Conservation (phyloP, 2,329 filamentous ascomycete species). For the Penicillium sumatraense region DNA sequence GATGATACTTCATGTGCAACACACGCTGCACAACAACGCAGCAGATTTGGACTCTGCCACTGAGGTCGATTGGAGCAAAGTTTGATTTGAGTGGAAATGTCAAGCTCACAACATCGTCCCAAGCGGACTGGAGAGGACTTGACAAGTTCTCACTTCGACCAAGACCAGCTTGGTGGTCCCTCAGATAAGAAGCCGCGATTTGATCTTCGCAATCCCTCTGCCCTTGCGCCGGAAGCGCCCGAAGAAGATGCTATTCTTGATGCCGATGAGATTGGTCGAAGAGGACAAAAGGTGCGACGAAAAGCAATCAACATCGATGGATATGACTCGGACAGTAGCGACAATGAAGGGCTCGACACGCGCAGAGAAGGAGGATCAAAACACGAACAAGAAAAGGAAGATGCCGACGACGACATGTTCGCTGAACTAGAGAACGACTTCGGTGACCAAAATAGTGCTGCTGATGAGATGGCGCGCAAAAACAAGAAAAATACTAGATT, state of each 20-base stretch:
- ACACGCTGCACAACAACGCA: constrained; percentile 12
- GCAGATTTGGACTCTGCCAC: neutral
- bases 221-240: constrained; percentile 78
- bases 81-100: constrained; percentile 45
- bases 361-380: constrained; percentile 67
- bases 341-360: constrained; percentile 85
- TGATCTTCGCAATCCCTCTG: constrained; percentile 92
- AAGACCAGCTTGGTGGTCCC: constrained; percentile 52
- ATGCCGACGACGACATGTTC: constrained; percentile 75
- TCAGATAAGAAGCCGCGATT: constrained; percentile 81
- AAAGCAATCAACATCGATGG: constrained; percentile 96
- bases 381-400: constrained; percentile 35
- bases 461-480: constrained; percentile 57
- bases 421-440: constrained; percentile 68
- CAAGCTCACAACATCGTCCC: constrained; percentile 71
- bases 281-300: constrained; percentile 76
- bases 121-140: constrained; percentile 85
- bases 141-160: constrained; percentile 72
- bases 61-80: no score
- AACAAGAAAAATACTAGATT: constrained; percentile 68
- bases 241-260: constrained; percentile 79
- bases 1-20: constrained; percentile 39
- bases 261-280: constrained; percentile 85
- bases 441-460: constrained; percentile 51
- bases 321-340: constrained; percentile 87